Evolutionary conservation across 2,329 filamentous ascomycete genomes (phyloP).

Genomic region (Fusarium anthophilum): DNA sequence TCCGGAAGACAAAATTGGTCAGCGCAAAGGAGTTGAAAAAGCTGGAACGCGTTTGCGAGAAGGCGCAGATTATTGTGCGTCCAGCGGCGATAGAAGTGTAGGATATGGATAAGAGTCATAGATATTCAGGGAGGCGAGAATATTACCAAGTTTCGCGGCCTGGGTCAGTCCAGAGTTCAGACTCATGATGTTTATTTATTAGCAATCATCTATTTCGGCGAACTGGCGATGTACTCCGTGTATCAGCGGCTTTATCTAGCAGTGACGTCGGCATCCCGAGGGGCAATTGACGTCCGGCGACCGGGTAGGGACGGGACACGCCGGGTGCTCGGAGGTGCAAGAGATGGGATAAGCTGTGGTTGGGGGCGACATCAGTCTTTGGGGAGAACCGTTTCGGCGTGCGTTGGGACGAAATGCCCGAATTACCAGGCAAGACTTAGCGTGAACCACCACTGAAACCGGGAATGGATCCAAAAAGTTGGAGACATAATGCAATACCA

Average conservation of each 20-base stretch:
- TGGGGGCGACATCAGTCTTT: slow-evolving; percentile 20
- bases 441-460: slow-evolving; percentile 9
- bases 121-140: not conserved
- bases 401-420: slow-evolving; percentile 34
- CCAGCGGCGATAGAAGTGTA: slow-evolving; percentile 29
- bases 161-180: not conserved
- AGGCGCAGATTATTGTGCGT: slow-evolving; percentile 46
- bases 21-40: slow-evolving; percentile 58
- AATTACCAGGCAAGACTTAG: slow-evolving; percentile 23
- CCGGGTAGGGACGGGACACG: slow-evolving; percentile 40
- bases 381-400: slow-evolving; percentile 21
- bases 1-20: slow-evolving; percentile 70
- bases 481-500: not conserved
- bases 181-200: not conserved
- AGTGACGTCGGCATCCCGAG: slow-evolving; percentile 33
- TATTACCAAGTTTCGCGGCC: not conserved
- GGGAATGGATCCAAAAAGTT: slow-evolving; percentile 10
- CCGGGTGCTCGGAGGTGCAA: slow-evolving; percentile 23
- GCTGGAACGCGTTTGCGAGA: slow-evolving; percentile 51
- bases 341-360: slow-evolving; percentile 10
- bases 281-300: slow-evolving; percentile 27
- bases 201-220: slow-evolving; percentile 7
- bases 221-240: slow-evolving; percentile 8
- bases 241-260: slow-evolving; percentile 8
- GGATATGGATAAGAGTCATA: not conserved